Evolutionary conservation across 441 rosid species (phyloP), one percentile per base, ranked within the genome.

Genomic region (Aleurites moluccanus): DNA sequence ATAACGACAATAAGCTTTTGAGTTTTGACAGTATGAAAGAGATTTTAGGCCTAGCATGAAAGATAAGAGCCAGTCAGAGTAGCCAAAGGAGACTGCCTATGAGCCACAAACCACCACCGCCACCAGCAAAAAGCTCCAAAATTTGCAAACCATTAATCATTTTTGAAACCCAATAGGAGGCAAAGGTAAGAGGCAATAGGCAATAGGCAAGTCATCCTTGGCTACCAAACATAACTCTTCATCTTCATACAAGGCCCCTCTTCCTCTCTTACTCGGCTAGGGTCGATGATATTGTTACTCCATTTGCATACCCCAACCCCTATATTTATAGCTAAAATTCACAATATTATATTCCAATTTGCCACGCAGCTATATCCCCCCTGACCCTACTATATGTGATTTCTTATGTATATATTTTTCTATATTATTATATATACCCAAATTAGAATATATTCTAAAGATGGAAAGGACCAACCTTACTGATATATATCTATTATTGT

Each of bases 151-250:
- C 40, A 38, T 6, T 49, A 14, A 13, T 15, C 53, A 49, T 15
- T 16, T 15, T 49, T 15, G 20, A 49, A 49, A 15, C 53, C 53
- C 56, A 16, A 11, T 50, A 16, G 56, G 9, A 38, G 40, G 40
- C 40, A 38, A 38, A 38, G 38, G 7, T 35, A 16, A 50, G 33
- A 73, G 67, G 82, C 75, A 28, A 63, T 67, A 73, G 67, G 82
- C 75, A 28, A 63, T 67, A 83, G 86, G 89, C 89, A 82, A 86
- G 85, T 86, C 87, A 82, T 86, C 89, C 89, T 81, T 84, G 87
- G 89, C 89, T 86, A 82, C 64, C 86, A 47, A 67, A 81, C 80
- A 28, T 60, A 62, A 44, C 82, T 76, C 83, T 81, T 79, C 74
- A 78, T 82, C 83, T 79, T 55, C 87, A 84, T 81, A 78, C 87